Conservation (phyloP, 345 rosid species). For the Balakata baccata region DNA sequence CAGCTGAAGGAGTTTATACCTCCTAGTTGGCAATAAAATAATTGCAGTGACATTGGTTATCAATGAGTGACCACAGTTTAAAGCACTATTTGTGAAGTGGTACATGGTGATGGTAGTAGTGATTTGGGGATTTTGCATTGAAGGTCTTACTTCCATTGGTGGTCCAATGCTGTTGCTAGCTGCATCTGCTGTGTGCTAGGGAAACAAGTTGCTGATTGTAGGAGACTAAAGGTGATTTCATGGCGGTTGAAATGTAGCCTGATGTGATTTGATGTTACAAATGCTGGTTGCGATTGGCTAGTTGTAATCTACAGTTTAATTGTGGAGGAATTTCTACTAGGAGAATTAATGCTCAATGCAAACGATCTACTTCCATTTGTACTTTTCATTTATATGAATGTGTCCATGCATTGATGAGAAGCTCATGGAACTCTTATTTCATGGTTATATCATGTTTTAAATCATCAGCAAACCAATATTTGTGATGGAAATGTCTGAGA, state of each 20-base stretch:
- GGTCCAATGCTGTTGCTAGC: not conserved
- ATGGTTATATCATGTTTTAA: not conserved
- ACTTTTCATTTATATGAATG: not conserved
- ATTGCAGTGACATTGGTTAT: not conserved
- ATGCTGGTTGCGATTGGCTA: too few species aligned
- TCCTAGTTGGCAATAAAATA: not conserved
- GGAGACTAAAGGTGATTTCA: not conserved
- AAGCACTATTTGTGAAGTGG: not conserved
- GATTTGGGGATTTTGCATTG: not conserved
- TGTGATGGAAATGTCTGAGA: not conserved
- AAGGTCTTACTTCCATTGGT: slow-evolving; percentile 3
- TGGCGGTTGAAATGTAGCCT: not conserved
- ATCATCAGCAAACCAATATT: not conserved
- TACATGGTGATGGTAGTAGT: not conserved
- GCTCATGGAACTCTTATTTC: not conserved
- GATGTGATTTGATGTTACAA: not conserved
- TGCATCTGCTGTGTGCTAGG: not conserved
- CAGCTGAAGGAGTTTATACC: not conserved
- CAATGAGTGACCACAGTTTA: not conserved
- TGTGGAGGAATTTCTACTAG: not conserved
- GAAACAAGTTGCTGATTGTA: not conserved
- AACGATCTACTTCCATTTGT: too few species aligned
- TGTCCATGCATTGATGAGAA: not conserved
- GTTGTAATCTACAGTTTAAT: not conserved
- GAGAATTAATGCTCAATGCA: not conserved